These are phyloP conservation scores for Penicillium carneum DNA, from an alignment of 2,329 filamentous ascomycete genomes.

Conservation along the genomic window DNA sequence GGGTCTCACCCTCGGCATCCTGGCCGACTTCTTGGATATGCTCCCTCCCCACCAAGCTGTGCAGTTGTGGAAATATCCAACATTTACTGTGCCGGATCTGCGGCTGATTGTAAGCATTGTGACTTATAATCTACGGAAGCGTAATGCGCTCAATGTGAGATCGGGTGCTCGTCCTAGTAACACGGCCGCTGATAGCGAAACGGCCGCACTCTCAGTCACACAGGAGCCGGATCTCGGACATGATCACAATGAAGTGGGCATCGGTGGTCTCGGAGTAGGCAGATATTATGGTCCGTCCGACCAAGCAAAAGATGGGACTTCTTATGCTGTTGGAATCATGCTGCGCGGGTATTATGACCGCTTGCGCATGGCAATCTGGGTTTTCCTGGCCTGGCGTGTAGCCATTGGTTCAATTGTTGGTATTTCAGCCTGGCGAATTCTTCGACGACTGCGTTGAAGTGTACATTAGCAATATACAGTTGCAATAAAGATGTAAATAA, in stretches of 20 bases:
- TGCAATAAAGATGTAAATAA: not conserved
- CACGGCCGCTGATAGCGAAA: conserved; percentile 45
- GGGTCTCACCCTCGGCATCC: conserved; percentile 72
- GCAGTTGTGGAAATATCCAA: conserved; percentile 71
- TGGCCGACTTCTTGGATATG: conserved; percentile 72
- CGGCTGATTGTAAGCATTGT: conserved; percentile 66
- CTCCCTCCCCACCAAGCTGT: conserved; percentile 69
- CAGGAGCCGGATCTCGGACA: conserved; percentile 29
- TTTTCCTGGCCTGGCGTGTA: conserved; percentile 51
- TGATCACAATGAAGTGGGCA: conserved; percentile 48
- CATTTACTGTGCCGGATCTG: conserved; percentile 70
- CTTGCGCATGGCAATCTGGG: conserved; percentile 49
- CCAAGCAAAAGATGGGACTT: conserved; percentile 34
- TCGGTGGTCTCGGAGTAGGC: conserved; percentile 49
- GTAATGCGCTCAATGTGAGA: conserved; percentile 54
- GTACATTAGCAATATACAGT: conserved; percentile 4
- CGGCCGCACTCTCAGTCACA: conserved; percentile 42
- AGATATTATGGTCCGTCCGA: conserved; percentile 42
- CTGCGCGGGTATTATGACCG: conserved; percentile 55
- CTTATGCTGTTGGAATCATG: conserved; percentile 53
- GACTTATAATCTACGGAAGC: conserved; percentile 64
- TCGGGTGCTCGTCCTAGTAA: conserved; percentile 42
- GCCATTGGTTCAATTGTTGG: conserved; percentile 42
- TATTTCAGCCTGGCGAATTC: conserved; percentile 40
- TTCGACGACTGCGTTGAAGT: conserved; percentile 31